Conservation (phyloP, 1,284 basidiomycete genomes). For the Austroboletus novae-zelandiae region DNA sequence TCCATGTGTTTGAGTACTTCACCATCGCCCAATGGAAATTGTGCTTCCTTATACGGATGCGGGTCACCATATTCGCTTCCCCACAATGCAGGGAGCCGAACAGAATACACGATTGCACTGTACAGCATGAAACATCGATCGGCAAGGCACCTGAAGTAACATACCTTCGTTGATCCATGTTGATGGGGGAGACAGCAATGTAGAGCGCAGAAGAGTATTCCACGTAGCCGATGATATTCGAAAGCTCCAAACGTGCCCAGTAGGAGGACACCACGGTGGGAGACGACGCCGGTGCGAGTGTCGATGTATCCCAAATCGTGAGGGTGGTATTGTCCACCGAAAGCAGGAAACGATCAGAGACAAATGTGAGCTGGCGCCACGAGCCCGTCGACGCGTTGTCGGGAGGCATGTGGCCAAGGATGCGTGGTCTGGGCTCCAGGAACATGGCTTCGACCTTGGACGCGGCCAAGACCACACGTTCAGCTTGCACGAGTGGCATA, state of each 20-base stretch:
- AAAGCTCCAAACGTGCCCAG: conserved; percentile 13
- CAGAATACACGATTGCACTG: conserved; percentile 15
- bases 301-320: conserved; percentile 19
- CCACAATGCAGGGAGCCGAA: conserved; percentile 7
- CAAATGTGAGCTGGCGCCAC: conserved; percentile 17
- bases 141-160: background rate
- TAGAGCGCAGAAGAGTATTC: conserved; percentile 10
- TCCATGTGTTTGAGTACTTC: conserved; percentile 21
- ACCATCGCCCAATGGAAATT: conserved; percentile 10
- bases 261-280: background rate
- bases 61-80: background rate
- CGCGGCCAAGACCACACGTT: conserved; percentile 10
- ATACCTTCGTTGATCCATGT: conserved; percentile 8
- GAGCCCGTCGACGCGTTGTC: conserved; percentile 1
- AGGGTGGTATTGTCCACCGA: conserved; percentile 9
- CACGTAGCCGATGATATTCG: conserved; percentile 6
- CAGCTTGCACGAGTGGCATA: conserved; percentile 7
- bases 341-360: conserved; percentile 24
- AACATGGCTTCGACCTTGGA: conserved; percentile 17
- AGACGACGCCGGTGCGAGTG: background rate
- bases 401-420: conserved; percentile 1
- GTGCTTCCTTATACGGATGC: conserved; percentile 7
- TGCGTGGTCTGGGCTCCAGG: conserved; percentile 4
- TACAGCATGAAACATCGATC: background rate
- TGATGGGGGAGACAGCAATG: conserved; percentile 3